Percentiles rank a stretch among this genome's conserved stretches.
Conservation (phyloP, 2,329 filamentous ascomycete genomes). For the Cladorrhinum sp. region DNA sequence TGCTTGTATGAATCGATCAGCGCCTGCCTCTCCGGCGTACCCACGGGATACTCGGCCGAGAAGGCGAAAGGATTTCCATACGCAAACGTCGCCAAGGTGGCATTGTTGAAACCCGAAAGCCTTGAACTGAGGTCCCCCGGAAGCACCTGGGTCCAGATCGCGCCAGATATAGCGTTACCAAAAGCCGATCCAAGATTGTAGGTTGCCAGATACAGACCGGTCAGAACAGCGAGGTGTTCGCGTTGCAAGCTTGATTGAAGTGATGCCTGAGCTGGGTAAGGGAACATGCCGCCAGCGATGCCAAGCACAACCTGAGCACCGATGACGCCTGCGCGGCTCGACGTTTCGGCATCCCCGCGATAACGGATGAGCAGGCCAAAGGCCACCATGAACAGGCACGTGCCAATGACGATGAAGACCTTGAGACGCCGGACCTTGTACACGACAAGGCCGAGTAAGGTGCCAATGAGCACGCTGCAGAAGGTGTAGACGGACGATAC, state of each 20-base stretch:
- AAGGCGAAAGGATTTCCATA: conserved; percentile 38
- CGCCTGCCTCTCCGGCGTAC: conserved; percentile 41
- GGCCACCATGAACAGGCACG: conserved; percentile 59
- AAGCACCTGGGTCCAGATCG: conserved; percentile 60
- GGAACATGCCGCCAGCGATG: conserved; percentile 61
- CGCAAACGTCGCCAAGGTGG: conserved; percentile 35
- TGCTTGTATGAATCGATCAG: conserved; percentile 46
- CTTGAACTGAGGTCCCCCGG: conserved; percentile 41
- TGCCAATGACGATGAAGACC: conserved; percentile 60
- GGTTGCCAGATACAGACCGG: conserved; percentile 59
- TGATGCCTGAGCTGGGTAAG: conserved; percentile 46
- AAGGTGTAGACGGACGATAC: conserved; percentile 59
- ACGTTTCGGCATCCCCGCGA: conserved; percentile 50
- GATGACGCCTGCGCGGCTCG: conserved; percentile 55
- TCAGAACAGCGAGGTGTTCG: conserved; percentile 62
- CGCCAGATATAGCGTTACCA: conserved; percentile 58
- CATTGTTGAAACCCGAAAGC: conserved; percentile 32
- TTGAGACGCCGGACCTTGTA: conserved; percentile 59
- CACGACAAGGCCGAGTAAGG: conserved; percentile 55
- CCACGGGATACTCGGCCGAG: conserved; percentile 38
- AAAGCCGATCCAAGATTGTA: conserved; percentile 62
- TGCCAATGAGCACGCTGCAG: conserved; percentile 55
- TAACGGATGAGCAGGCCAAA: conserved; percentile 63
- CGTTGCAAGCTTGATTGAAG: conserved; percentile 43
- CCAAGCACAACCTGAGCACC: conserved; percentile 61